A percentile compares a stretch with the other conserved stretches of the same genome.
Evolutionary conservation across 1,284 basidiomycete species (phyloP).

Genomic region (Ustilago crameri): DNA sequence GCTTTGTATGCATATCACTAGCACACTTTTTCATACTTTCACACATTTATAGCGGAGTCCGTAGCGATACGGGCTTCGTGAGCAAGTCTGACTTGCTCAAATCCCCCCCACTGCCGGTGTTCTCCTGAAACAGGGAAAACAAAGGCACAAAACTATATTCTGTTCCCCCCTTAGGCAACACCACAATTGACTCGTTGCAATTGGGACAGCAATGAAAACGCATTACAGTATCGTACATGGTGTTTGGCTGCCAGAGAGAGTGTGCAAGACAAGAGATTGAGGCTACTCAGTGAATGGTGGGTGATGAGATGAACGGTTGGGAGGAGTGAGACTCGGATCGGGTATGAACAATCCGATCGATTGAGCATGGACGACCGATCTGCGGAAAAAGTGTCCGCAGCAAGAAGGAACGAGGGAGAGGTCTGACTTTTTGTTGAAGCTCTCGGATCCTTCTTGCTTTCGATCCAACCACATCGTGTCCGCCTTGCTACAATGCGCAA

Average conservation of each 20-base stretch:
- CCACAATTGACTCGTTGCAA: conserved; percentile 8
- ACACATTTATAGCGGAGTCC: conserved; percentile 9
- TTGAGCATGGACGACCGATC: too few species aligned
- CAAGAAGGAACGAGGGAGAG: too few species aligned
- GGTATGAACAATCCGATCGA: too few species aligned
- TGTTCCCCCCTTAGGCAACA: conserved; percentile 6
- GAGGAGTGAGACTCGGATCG: too few species aligned
- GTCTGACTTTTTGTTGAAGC: too few species aligned
- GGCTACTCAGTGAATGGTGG: neutral
- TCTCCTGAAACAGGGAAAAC: neutral
- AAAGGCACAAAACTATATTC: conserved; percentile 30
- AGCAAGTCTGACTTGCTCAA: neutral
- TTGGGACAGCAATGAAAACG: conserved; percentile 38
- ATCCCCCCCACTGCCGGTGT: conserved; percentile 3
- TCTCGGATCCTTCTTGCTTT: too few species aligned
- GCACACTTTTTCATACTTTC: conserved; percentile 23
- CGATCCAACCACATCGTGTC: too few species aligned
- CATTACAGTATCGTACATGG: conserved; percentile 16
- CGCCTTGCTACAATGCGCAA: too few species aligned
- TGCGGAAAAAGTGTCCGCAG: too few species aligned
- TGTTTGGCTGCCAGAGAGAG: neutral
- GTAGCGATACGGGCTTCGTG: conserved; percentile 1
- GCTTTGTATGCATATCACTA: conserved; percentile 48
- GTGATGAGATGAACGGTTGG: too few species aligned
- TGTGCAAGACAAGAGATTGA: too few species aligned